Conservation (phyloP, 352 stramenopile species). For the Phytophthora fragariae region DNA sequence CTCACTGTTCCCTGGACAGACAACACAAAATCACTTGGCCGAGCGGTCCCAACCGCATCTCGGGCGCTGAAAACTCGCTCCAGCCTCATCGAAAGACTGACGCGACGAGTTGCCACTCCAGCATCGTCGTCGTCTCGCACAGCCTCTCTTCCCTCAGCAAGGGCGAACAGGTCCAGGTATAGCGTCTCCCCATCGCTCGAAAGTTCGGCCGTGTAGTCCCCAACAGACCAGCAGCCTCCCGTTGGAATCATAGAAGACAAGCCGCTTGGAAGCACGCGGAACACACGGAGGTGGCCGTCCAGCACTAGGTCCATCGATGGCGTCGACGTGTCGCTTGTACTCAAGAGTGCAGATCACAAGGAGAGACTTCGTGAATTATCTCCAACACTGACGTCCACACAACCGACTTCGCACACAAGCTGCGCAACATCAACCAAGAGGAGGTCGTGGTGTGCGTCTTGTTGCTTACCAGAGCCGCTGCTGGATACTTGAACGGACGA, state of each 20-base stretch:
- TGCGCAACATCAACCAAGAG: not conserved
- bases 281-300: constrained; percentile 23
- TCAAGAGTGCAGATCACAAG: not conserved
- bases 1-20: not conserved
- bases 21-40: not conserved
- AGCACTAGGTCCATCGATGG: constrained; percentile 23
- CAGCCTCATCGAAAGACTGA: not conserved
- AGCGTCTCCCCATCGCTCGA: not conserved
- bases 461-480: not conserved
- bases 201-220: not conserved
- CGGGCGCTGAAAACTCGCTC: not conserved
- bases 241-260: constrained; percentile 2
- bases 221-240: not conserved
- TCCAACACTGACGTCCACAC: not conserved
- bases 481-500: not conserved
- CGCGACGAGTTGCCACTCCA: not conserved
- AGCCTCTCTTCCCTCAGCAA: not conserved
- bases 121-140: not conserved
- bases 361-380: not conserved
- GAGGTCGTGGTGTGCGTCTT: not conserved
- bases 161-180: not conserved
- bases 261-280: constrained; percentile 33
- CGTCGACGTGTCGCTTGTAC: too few relatives aligned
- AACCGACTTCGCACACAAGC: not conserved
- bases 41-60: not conserved